These are phyloP conservation scores for Ophiostoma tasmaniense DNA, from an alignment of 2,329 filamentous ascomycete genomes.

Conservation along the genomic window DNA sequence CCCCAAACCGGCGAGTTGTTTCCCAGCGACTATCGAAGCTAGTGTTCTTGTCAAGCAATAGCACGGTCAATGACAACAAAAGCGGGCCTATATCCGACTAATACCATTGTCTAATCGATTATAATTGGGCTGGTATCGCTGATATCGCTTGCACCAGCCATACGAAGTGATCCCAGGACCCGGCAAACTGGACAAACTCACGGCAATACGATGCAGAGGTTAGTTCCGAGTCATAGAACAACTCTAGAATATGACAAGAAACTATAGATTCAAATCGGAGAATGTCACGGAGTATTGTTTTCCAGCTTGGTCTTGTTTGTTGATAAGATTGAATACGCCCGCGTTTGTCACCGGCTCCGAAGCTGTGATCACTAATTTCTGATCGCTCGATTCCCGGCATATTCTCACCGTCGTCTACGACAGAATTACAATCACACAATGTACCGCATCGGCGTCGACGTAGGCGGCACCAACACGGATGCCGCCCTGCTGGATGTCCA, in stretches of 20 bases:
- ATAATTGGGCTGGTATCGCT: neutral
- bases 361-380: no score
- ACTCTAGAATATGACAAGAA: neutral
- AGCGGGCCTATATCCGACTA: neutral
- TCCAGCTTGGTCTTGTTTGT: neutral
- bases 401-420: neutral
- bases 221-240: neutral
- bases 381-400: neutral
- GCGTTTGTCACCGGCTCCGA: neutral
- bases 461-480: slow-evolving; percentile 16
- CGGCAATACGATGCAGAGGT: neutral
- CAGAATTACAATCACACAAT: neutral
- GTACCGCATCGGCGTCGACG: slow-evolving; percentile 15
- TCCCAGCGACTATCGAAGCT: no score
- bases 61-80: neutral
- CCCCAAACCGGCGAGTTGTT: neutral
- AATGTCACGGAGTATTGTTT: neutral
- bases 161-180: neutral
- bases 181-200: neutral
- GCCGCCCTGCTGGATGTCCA: slow-evolving; percentile 23
- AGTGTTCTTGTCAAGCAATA: neutral
- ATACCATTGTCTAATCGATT: neutral
- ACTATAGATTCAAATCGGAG: neutral
- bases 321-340: neutral
- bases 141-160: neutral